Evolutionary conservation across 2,329 filamentous ascomycete genomes (phyloP).

Genomic region (Sporothrix variecibatus): DNA sequence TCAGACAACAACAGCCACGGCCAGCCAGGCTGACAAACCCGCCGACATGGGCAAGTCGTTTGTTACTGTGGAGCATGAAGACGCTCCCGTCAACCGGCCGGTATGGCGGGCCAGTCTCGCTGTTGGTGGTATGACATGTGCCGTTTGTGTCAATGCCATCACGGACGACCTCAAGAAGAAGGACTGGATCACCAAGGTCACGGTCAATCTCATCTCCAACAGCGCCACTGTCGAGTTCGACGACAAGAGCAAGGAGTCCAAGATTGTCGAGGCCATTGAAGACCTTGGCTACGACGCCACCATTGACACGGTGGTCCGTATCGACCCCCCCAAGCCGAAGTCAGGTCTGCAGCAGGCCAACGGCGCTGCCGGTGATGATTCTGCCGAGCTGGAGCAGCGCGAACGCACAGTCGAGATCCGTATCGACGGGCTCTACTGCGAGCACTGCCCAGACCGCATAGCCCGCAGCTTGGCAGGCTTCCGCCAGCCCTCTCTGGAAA

Average conservation of each 20-base stretch:
- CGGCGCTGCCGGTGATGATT: background rate
- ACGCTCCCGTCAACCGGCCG: constrained; percentile 35
- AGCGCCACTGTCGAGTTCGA: constrained; percentile 63
- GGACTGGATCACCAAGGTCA: constrained; percentile 59
- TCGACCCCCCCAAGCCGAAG: constrained; percentile 37
- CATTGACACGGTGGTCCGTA: constrained; percentile 52
- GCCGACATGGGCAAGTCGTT: constrained; percentile 33
- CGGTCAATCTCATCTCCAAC: constrained; percentile 67
- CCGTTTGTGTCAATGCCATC: constrained; percentile 66
- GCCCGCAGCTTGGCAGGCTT: constrained; percentile 56
- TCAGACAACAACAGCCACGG: background rate
- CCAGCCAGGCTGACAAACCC: background rate
- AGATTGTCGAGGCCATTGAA: constrained; percentile 57
- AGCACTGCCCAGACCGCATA: constrained; percentile 66
- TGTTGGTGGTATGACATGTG: constrained; percentile 74
- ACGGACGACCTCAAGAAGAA: constrained; percentile 59
- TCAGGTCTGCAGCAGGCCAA: background rate
- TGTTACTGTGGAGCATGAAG: constrained; percentile 42
- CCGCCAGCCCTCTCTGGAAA: constrained; percentile 49
- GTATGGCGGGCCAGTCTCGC: constrained; percentile 58
- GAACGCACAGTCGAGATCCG: constrained; percentile 63
- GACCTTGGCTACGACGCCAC: constrained; percentile 67
- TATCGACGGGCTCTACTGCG: constrained; percentile 74
- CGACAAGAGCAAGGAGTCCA: constrained; percentile 48
- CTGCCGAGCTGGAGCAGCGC: background rate